phyloP scores from a whole-genome alignment of 257 asterid species.

The Solanum lycopersicoides region DNA sequence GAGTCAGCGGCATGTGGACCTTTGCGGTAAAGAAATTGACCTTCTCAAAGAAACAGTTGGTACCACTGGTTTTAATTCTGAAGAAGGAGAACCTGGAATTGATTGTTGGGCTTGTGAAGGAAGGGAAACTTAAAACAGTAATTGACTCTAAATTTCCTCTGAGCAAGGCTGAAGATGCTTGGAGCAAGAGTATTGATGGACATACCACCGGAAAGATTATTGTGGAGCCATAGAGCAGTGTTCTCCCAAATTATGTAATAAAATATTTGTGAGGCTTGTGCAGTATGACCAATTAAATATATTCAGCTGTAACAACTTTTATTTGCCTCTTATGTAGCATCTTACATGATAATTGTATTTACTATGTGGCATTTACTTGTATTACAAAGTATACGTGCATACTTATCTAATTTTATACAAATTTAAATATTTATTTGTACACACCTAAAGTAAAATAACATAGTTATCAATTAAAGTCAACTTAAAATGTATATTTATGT shows the following conservation, averaged over 20 bases:
- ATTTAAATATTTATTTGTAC: too few species aligned
- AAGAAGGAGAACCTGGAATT: slow-evolving; percentile 22
- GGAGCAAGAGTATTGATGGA: slow-evolving; percentile 49
- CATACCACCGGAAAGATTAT: slow-evolving; percentile 70
- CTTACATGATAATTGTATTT: too few species aligned
- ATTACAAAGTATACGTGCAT: too few species aligned
- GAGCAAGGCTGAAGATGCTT: slow-evolving; percentile 47
- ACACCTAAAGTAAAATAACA: too few species aligned
- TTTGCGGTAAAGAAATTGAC: slow-evolving; percentile 28
- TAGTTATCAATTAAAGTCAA: too few species aligned
- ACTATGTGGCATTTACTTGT: too few species aligned
- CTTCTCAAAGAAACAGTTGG: slow-evolving; percentile 36
- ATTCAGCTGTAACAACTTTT: background rate
- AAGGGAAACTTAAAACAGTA: slow-evolving; percentile 50
- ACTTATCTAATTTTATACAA: too few species aligned
- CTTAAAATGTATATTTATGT: too few species aligned
- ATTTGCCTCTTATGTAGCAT: background rate
- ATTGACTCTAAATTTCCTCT: slow-evolving; percentile 39
- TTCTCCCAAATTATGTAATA: background rate
- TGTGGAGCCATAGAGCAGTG: slow-evolving; percentile 16
- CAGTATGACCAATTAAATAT: background rate
- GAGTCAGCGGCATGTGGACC: slow-evolving; percentile 27
- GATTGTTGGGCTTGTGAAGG: slow-evolving; percentile 45
- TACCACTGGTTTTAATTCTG: slow-evolving; percentile 15
- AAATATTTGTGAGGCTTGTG: background rate